A percentile compares a stretch with the other conserved stretches of the same genome.
Conservation (phyloP, 805 yeast species). For the Zygoascus biomembranicola region DNA sequence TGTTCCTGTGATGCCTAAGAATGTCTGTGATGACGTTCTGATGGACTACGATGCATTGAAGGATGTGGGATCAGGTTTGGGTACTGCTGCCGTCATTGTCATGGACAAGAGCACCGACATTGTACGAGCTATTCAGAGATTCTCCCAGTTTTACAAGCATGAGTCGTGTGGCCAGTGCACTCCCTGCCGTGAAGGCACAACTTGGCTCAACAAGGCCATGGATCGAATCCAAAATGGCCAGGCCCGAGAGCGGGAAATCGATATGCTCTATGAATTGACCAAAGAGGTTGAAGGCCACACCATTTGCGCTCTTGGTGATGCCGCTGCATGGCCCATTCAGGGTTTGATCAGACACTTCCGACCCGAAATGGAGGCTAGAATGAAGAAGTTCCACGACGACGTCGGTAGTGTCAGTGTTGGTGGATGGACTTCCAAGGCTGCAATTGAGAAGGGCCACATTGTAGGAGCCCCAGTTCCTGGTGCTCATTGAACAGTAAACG, state of each 20-base stretch:
- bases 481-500: conserved; percentile 3
- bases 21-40: conserved; percentile 55
- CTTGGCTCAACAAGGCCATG: conserved; percentile 80
- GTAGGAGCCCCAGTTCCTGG: conserved; percentile 35
- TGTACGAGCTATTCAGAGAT: conserved; percentile 77
- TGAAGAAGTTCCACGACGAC: conserved; percentile 48
- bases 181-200: conserved; percentile 90
- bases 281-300: conserved; percentile 89
- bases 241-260: conserved; percentile 74
- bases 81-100: conserved; percentile 90
- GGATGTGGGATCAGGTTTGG: conserved; percentile 81
- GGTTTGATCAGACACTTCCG: conserved; percentile 80
- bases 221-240: conserved; percentile 71
- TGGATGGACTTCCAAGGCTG: conserved; percentile 66
- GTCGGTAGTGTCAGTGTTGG: conserved; percentile 51
- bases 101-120: conserved; percentile 83
- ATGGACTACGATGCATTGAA: conserved; percentile 86
- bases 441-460: conserved; percentile 54
- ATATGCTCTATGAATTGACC: conserved; percentile 73
- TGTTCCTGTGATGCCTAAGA: conserved; percentile 70
- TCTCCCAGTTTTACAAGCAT: conserved; percentile 78
- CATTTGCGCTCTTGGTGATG: conserved; percentile 87
- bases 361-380: conserved; percentile 72
- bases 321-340: conserved; percentile 91
- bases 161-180: conserved; percentile 95